phyloP scores from a whole-genome alignment of 179 eudicot species.

The Monotropa hypopitys region DNA sequence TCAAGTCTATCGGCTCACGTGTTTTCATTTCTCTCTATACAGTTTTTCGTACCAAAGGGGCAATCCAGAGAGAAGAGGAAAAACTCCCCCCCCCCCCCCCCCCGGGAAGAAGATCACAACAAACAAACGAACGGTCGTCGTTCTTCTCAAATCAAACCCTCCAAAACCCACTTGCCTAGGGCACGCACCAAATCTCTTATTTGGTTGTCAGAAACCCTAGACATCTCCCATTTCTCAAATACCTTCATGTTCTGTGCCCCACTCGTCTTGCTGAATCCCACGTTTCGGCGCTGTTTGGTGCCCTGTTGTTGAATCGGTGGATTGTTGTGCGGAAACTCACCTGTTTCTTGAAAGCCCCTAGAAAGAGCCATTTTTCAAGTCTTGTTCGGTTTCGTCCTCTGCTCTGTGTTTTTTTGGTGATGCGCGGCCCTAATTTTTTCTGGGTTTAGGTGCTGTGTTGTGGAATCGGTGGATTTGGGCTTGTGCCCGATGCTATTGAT shows the following conservation, averaged over 20 bases:
- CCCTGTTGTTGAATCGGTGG: background rate
- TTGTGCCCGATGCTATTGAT: slow-evolving; percentile 3
- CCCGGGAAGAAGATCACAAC: background rate
- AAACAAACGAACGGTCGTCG: background rate
- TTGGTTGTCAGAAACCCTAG: background rate
- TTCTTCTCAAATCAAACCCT: background rate
- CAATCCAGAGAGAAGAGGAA: slow-evolving; percentile 1
- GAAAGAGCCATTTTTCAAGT: background rate
- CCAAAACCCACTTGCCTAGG: slow-evolving; percentile 11
- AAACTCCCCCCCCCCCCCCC: too few relatives aligned
- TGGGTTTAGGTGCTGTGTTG: background rate
- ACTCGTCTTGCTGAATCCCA: background rate
- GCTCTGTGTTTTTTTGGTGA: background rate
- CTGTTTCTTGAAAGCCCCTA: background rate
- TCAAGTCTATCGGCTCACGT: slow-evolving; percentile 10
- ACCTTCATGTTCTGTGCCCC: too few relatives aligned
- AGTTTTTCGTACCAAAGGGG: background rate
- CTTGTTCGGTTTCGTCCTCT: background rate
- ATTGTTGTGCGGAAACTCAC: background rate
- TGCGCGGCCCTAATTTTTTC: background rate
- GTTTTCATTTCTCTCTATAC: background rate
- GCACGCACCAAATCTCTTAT: background rate
- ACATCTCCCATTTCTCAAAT: background rate
- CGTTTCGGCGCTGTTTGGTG: background rate
- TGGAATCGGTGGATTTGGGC: background rate